Evolutionary conservation across 139 green algal species (phyloP).

Genomic region (Mesostigma viride): DNA sequence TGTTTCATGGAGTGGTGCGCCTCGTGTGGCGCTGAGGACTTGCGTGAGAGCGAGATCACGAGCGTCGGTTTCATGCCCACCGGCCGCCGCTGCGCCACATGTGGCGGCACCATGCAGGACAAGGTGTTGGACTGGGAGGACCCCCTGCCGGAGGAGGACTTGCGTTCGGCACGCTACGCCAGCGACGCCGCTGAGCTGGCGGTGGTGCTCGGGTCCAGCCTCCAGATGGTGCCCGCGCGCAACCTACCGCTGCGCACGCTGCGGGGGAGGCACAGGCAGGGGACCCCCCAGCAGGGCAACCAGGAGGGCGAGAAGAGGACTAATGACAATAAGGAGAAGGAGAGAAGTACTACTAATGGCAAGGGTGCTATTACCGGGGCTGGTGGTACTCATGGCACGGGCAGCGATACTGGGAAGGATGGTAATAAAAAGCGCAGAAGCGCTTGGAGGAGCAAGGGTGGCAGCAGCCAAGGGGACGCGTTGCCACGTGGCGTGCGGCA

Average conservation of each 20-base stretch:
- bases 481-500: too few species aligned
- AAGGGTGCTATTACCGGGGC: too few species aligned
- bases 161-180: constrained; percentile 3
- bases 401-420: too few species aligned
- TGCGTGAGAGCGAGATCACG: constrained; percentile 86
- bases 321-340: not conserved
- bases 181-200: not conserved
- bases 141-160: not conserved
- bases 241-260: constrained; percentile 57
- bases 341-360: too few species aligned
- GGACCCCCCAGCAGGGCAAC: too few species aligned
- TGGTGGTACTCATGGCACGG: too few species aligned
- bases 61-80: constrained; percentile 80
- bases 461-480: too few species aligned
- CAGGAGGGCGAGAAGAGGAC: too few species aligned
- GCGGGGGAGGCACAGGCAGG: too few species aligned
- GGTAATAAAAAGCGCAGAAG: too few species aligned
- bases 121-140: constrained; percentile 27
- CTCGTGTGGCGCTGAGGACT: constrained; percentile 51
- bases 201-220: constrained; percentile 14
- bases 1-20: constrained; percentile 82
- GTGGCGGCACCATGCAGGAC: constrained; percentile 8
- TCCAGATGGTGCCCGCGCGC: constrained; percentile 80
- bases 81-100: constrained; percentile 51
- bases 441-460: too few species aligned